Evolutionary conservation across 129 eudicot species (phyloP), one percentile per base, ranked within the genome.

Genomic region (Deinandra increscens): DNA sequence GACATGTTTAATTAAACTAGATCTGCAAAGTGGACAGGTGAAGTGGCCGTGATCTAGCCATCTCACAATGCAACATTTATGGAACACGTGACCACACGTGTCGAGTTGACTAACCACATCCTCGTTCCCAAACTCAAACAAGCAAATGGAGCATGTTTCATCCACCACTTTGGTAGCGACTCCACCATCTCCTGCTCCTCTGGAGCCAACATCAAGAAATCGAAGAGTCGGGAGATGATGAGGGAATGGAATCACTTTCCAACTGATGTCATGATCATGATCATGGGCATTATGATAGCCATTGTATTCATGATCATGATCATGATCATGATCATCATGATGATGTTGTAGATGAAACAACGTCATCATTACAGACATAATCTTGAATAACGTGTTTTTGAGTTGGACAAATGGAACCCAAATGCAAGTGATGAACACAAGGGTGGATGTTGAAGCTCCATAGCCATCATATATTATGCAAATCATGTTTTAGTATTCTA

Each of bases 1-100:
- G 4, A 33, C 13, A 7, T 33, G 45, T 69, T 71, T 60, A 65
- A 69, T 56, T 55, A 87, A 54, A 6, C 50, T 80, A 23, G 86
- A 77, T 68, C 95, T 66, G 19, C 95, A 87, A 51, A 87, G 80
- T 2, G 95, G 95, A 65, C 95, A 87, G 3, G 90, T 87, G 81
- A 87, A 84, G 34, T 80, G 87, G 39, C 75, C 75, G 29, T 75
- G 79, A 20, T 50, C 76, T 26, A 84, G 33, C 90, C 95, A 87
- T 54, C 63, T 60, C 60, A 80, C 81, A 19, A 84, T 72, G 75
- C 94, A 87, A 7, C 53, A 75, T 51, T 60, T 56, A 61, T 87
- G 94, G 51, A 84, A 87, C 6, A 87, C 80, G 61, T 87, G 95
- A 18, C 63, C 53, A 69, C 95, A 87, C 41, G 53, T 65, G 5